phyloP scores from a whole-genome alignment of 495 filamentous ascomycete species.

The Aspergillus hancockii region DNA sequence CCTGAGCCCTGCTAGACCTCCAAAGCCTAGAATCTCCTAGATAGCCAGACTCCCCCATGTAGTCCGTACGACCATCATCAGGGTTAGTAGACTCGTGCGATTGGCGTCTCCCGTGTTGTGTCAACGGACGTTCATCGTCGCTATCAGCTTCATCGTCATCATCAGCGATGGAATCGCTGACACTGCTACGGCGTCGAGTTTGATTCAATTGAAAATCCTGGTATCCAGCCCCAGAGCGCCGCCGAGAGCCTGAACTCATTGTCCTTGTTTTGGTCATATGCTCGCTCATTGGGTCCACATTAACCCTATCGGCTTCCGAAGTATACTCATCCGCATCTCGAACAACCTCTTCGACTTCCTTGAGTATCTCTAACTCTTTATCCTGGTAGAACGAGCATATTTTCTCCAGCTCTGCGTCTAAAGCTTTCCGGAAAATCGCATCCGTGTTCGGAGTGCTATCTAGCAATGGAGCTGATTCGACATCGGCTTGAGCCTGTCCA shows the following conservation, averaged over 20 bases:
- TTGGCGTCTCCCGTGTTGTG: conserved; percentile 17
- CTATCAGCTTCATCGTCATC: conserved; percentile 65
- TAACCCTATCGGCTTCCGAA: conserved; percentile 57
- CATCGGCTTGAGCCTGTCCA: conserved; percentile 54
- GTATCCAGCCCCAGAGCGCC: conserved; percentile 48
- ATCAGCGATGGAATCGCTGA: conserved; percentile 50
- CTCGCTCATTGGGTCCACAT: conserved; percentile 55
- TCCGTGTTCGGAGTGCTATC: conserved; percentile 66
- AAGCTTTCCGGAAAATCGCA: conserved; percentile 69
- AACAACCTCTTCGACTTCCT: conserved; percentile 74
- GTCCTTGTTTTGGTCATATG: conserved; percentile 44
- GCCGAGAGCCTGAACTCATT: conserved; percentile 42
- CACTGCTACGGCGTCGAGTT: conserved; percentile 47
- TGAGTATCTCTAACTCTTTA: conserved; percentile 83
- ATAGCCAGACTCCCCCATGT: conserved; percentile 39
- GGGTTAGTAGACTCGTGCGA: conserved; percentile 33
- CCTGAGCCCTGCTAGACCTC: conserved; percentile 23
- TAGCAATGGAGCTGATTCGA: conserved; percentile 83
- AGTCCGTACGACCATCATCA: conserved; percentile 50
- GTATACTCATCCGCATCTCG: conserved; percentile 75
- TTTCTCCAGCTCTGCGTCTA: conserved; percentile 92
- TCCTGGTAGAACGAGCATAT: conserved; percentile 84
- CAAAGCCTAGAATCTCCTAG: conserved; percentile 26
- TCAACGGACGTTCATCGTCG: conserved; percentile 35
- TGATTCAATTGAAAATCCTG: conserved; percentile 40